Base-by-base conservation (phyloP, 179 eudicot species). In the Heliamphora ciliata region DNA sequence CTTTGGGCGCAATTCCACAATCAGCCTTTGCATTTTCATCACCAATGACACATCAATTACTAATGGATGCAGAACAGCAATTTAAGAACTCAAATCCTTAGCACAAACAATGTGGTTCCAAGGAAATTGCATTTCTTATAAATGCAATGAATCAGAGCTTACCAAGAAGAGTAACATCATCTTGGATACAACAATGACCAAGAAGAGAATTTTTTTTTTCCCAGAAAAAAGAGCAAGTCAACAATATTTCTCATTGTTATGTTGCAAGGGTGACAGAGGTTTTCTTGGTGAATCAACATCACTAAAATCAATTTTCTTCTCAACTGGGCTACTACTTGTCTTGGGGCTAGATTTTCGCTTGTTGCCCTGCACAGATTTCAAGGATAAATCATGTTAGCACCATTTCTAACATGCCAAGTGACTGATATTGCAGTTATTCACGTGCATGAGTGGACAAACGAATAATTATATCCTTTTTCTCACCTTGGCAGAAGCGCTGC, bases 331-430 rank as follows among this genome's bases (percentile, higher is more conserved):
- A 81, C 91, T 86, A 81, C 88, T 67, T 80, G 74, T 78, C 82
- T 61, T 86, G 7, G 93, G 90, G 81, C 93, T 90, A n/a, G 89
- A 89, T 86, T 95, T 95, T 52, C 94, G 78, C 86, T 92, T 93
- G 85, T 69, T 91, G 67, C 82, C 89, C 98, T 93, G 90, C 85
- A 89, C 58, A 56, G 11, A 63, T 11, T 13, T 6, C 75, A 72
- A 82, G 24, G 40, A 10, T 76, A 76, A 64, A 78, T 56, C n/a
- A 15, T 9, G 82, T 44, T 31, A 52, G 51, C n/a, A 68, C 76
- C 8, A 46, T 6, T 31, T 64, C 1, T 18, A 78, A 18, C 54
- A 40, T 61, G 54, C 47, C 24, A 58, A 56, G 67, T 4, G 4
- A 44, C 40, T 14, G 6, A 47, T 3, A 52, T 18, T 13, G n/a